Percentiles rank a stretch among this genome's conserved stretches.
These are phyloP conservation scores for Skeletonema tropicum DNA, from an alignment of 108 stramenopile genomes.

Conservation along the genomic window DNA sequence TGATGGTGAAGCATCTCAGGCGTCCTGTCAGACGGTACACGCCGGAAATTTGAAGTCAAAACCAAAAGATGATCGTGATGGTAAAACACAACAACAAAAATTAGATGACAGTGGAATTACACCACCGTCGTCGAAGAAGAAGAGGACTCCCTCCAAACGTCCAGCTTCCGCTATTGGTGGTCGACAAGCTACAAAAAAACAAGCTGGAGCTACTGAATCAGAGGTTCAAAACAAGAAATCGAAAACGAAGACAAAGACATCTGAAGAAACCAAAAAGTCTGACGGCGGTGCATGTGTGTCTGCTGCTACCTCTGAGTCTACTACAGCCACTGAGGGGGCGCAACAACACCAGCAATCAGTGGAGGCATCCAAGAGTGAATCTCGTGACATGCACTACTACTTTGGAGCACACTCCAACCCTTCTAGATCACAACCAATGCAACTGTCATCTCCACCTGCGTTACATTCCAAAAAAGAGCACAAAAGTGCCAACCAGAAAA, in stretches of 20 bases:
- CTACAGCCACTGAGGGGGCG: neutral
- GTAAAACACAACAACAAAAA: neutral
- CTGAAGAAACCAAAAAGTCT: neutral
- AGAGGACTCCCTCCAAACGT: conserved; percentile 45
- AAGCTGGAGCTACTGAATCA: neutral
- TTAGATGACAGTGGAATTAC: neutral
- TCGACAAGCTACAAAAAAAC: neutral
- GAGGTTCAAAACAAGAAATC: neutral
- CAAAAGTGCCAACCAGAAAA: conserved; percentile 7
- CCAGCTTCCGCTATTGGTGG: conserved; percentile 37
- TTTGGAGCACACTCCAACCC: conserved; percentile 20
- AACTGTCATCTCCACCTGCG: conserved; percentile 14
- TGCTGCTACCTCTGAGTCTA: neutral
- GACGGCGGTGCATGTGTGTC: neutral
- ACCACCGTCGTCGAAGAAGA: conserved; percentile 24
- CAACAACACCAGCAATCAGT: conserved; percentile 1
- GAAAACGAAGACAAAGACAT: conserved; percentile 5
- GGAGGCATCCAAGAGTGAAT: conserved; percentile 19
- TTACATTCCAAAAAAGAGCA: conserved; percentile 11
- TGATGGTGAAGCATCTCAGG: conserved; percentile 10
- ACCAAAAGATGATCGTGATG: neutral
- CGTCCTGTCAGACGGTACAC: conserved; percentile 37
- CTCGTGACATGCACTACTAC: conserved; percentile 23
- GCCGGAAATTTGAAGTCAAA: conserved; percentile 13
- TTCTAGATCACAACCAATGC: conserved; percentile 5